A percentile compares a stretch with the other conserved stretches of the same genome.
Evolutionary conservation across 345 rosid species (phyloP).

Genomic region (Nasturtium officinale): DNA sequence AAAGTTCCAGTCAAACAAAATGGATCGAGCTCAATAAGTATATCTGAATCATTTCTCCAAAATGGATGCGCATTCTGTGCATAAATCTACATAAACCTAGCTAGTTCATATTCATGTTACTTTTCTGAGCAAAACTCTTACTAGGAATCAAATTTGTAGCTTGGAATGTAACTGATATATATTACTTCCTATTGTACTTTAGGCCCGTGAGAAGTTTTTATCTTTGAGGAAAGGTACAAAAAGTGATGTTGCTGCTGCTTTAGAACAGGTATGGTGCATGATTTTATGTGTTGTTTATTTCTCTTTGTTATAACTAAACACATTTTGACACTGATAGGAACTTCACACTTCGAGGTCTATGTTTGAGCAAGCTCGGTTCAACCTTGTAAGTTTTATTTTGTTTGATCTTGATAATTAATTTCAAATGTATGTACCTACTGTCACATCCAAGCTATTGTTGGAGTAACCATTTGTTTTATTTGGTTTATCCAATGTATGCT

Average conservation of each 20-base stretch:
- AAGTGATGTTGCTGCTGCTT: slow-evolving; percentile 63
- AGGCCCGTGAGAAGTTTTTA: slow-evolving; percentile 98
- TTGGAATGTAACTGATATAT: slow-evolving; percentile 12
- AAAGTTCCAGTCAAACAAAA: slow-evolving; percentile 3
- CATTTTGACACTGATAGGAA: slow-evolving; percentile 57
- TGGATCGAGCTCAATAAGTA: background rate
- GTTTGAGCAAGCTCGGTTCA: slow-evolving; percentile 97
- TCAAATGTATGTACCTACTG: background rate
- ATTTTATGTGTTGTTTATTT: background rate
- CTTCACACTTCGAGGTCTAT: slow-evolving; percentile 83
- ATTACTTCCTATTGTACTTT: slow-evolving; percentile 27
- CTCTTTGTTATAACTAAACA: slow-evolving; percentile 7
- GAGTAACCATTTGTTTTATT: slow-evolving; percentile 8
- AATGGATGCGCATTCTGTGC: slow-evolving; percentile 10
- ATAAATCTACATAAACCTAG: slow-evolving; percentile 9
- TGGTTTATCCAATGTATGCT: background rate
- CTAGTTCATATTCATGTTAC: background rate
- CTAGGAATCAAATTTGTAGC: slow-evolving; percentile 13
- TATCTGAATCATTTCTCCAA: background rate
- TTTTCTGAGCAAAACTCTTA: slow-evolving; percentile 1
- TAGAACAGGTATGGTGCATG: slow-evolving; percentile 73
- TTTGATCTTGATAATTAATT: slow-evolving; percentile 6
- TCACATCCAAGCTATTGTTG: background rate
- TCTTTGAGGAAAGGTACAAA: slow-evolving; percentile 92
- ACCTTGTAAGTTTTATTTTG: slow-evolving; percentile 57